Percentiles rank a stretch among this genome's conserved stretches.
Evolutionary conservation across 2,329 filamentous ascomycete species (phyloP).

Genomic region (Fusarium sp.): DNA sequence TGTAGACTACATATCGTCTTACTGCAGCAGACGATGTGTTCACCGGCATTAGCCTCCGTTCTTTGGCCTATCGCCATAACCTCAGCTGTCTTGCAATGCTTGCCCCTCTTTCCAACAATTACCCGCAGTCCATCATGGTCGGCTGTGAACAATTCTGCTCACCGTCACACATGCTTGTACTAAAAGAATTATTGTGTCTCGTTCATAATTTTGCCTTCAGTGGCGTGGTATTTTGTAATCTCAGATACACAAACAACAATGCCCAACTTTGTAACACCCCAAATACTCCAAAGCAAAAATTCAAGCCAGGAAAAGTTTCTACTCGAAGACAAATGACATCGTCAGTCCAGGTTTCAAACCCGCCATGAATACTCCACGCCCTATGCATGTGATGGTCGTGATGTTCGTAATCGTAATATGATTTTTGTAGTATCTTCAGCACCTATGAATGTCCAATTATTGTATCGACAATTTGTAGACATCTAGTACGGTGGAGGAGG

Average conservation of each 20-base stretch:
- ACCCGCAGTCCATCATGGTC: constrained; percentile 7
- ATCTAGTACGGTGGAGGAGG: constrained; percentile 29
- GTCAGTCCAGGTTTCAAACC: constrained; percentile 42
- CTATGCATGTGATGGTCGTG: constrained; percentile 45
- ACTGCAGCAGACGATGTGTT: constrained; percentile 38
- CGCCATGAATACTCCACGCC: constrained; percentile 44
- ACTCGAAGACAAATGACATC: constrained; percentile 36
- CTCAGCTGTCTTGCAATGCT: constrained; percentile 12
- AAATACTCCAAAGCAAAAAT: constrained; percentile 44
- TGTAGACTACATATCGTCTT: constrained; percentile 25
- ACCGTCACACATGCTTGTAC: neutral
- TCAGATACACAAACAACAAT: constrained; percentile 36
- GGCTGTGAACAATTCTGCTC: neutral
- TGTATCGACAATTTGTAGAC: constrained; percentile 9
- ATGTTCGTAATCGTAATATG: constrained; percentile 46
- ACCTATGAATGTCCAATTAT: constrained; percentile 25
- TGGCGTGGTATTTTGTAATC: constrained; percentile 43
- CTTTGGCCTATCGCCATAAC: constrained; percentile 32
- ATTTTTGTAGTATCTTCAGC: constrained; percentile 27
- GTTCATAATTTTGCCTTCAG: constrained; percentile 37
- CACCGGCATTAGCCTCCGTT: constrained; percentile 26
- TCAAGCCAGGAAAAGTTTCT: constrained; percentile 35
- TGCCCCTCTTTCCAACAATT: constrained; percentile 31
- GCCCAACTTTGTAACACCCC: constrained; percentile 37
- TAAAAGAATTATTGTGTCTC: constrained; percentile 5